Evolutionary conservation across 495 filamentous ascomycete genomes (phyloP).

Genomic region (Evernia prunastri): DNA sequence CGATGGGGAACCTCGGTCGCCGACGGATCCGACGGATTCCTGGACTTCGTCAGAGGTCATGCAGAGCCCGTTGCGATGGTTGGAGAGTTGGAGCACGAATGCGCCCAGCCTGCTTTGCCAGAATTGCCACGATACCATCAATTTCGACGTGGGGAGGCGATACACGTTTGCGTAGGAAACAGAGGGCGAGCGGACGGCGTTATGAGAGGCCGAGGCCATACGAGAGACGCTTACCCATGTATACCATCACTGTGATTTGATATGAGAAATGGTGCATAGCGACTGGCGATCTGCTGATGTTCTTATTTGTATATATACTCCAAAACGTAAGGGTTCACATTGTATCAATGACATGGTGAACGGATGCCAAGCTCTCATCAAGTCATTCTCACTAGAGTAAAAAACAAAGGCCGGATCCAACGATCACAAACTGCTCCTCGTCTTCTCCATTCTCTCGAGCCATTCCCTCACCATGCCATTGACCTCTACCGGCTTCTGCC

Average conservation of each 20-base stretch:
- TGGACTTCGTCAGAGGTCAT: constrained; percentile 6
- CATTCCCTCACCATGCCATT: constrained; percentile 44
- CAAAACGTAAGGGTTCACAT: not conserved
- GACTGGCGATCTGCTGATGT: not conserved
- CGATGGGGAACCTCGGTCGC: not conserved
- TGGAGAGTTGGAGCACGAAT: constrained; percentile 22
- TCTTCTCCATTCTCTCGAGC: constrained; percentile 36
- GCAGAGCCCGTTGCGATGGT: constrained; percentile 9
- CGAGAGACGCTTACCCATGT: not conserved
- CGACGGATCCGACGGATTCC: not conserved
- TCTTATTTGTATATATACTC: not conserved
- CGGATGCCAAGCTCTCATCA: not conserved
- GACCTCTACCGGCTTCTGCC: constrained; percentile 55
- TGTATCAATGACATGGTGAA: not conserved
- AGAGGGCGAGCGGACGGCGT: not conserved
- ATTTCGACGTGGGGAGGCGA: constrained; percentile 11
- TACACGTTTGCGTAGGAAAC: constrained; percentile 10
- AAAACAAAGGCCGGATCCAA: not conserved
- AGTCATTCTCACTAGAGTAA: too few species aligned
- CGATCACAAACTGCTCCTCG: constrained; percentile 18
- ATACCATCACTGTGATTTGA: not conserved
- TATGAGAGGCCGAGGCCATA: not conserved
- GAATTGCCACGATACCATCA: constrained; percentile 15
- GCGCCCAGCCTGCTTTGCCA: constrained; percentile 18
- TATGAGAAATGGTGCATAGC: not conserved